Base-by-base conservation (phyloP, 2,329 filamentous ascomycete genomes). In the Calonectria leucothoes region DNA sequence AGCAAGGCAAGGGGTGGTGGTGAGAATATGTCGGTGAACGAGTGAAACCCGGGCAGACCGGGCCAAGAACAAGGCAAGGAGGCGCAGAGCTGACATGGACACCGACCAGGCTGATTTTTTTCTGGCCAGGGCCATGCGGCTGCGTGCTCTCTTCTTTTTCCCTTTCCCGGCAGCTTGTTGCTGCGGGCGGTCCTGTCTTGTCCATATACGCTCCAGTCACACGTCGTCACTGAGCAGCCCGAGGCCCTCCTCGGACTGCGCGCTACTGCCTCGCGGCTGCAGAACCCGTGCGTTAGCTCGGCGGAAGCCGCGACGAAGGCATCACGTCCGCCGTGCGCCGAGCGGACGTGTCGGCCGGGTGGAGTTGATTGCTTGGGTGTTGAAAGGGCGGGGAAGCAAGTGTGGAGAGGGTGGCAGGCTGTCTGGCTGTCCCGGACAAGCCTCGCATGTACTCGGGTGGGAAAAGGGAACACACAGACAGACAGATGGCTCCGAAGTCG, bases 401-500 rank as follows among this genome's bases (percentile, higher is more conserved):
- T 57, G n/a, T 29, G 63, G 15, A 25, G 20, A 15, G 64, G 45
- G 64, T 17, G 27, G 14, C 55, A 57, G 63, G 31, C 35, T 69
- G 66, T 67, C 23, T 23, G 63, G 31, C 35, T 69, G 66, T 67
- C 23, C 33, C 33, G 48, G 48, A 39, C 67, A 68, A 66, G 69
- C 65, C 23, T 55, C 33, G 29, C 55, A 29, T 42, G n/a, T n/a
- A n/a, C n/a, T n/a, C n/a, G n/a, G n/a, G 48, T 64, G 51, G 39
- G 63, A 66, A 31, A 52, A 27, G 17, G 25, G 63, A 37, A 20
- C 29, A 23, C n/a, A 61, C 39, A 8, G n/a, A 10, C 55, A 59
- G 33, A 8, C 8, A 8, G n/a, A 37, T n/a, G 57, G 63, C 57
- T 78, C 78, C 76, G 76, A 78, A 69, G 71, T 77, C 78, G 78